A percentile compares a stretch with the other conserved stretches of the same genome.
Conservation (phyloP, 768 basidiomycete genomes). For the Boletellus ananas region DNA sequence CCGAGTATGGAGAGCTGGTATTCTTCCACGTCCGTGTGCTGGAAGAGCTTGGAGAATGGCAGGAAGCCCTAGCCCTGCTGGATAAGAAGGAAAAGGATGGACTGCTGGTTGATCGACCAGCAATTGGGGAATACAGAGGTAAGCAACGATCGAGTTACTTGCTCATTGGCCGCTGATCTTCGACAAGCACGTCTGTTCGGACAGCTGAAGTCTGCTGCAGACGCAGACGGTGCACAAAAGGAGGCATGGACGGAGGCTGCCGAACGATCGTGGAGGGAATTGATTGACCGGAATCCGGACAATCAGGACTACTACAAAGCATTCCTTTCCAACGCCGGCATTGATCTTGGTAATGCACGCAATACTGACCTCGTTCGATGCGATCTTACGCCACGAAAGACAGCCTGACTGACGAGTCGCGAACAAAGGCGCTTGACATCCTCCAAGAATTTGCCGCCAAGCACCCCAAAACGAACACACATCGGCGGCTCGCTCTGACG, state of each 20-base stretch:
- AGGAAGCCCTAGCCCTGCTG: conserved; percentile 58
- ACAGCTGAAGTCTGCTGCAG: conserved; percentile 37
- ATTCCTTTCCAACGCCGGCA: conserved; percentile 61
- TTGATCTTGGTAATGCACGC: conserved; percentile 55
- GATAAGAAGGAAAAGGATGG: conserved; percentile 62
- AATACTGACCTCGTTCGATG: background rate
- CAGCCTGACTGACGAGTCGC: conserved; percentile 46
- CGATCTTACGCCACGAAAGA: conserved; percentile 29
- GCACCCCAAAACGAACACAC: conserved; percentile 65
- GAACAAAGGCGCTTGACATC: conserved; percentile 48
- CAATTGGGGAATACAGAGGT: conserved; percentile 70
- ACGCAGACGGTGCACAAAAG: conserved; percentile 10
- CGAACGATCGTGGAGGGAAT: conserved; percentile 70
- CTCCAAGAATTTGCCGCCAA: conserved; percentile 59
- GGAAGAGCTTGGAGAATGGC: conserved; percentile 64
- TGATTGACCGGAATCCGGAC: conserved; percentile 87
- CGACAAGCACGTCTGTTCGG: conserved; percentile 71
- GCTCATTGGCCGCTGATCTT: conserved; percentile 4
- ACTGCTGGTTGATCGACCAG: conserved; percentile 65
- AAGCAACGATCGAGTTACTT: conserved; percentile 3
- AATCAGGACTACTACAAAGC: conserved; percentile 75
- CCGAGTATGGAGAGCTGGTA: conserved; percentile 79
- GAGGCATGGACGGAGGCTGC: conserved; percentile 58
- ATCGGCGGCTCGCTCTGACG: conserved; percentile 68
- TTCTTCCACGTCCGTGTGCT: conserved; percentile 73